phyloP scores from a whole-genome alignment of 1,284 basidiomycete species.

The Malassezia obtusa region DNA sequence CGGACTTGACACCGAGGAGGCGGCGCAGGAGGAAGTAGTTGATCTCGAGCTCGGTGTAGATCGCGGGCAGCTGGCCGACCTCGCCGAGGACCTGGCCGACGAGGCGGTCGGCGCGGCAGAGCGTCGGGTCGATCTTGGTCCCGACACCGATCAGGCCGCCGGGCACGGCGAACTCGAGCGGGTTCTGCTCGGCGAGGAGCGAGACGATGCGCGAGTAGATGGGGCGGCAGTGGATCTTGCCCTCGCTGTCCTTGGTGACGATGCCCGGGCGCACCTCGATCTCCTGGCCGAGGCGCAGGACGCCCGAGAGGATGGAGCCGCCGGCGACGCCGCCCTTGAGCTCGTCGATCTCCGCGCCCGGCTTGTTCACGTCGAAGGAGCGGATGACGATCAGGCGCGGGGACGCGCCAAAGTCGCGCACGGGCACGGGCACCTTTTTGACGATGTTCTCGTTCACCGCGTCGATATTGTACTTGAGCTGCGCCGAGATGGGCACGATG shows the following conservation, averaged over 20 bases:
- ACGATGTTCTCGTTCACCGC: conserved; percentile 99
- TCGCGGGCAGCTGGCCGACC: conserved; percentile 82
- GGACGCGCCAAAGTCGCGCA: conserved; percentile 81
- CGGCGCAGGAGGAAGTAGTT: conserved; percentile 59
- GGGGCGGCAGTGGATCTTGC: conserved; percentile 81
- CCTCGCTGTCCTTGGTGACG: conserved; percentile 86
- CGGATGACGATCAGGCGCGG: conserved; percentile 94
- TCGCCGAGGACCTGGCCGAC: conserved; percentile 92
- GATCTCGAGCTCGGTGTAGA: conserved; percentile 86
- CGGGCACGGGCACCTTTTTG: conserved; percentile 85
- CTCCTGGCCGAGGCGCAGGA: conserved; percentile 78
- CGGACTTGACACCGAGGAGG: conserved; percentile 91
- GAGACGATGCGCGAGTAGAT: conserved; percentile 86
- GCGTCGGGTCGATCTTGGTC: conserved; percentile 87
- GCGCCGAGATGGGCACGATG: conserved; percentile 95
- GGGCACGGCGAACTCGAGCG: conserved; percentile 87
- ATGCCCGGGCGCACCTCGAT: conserved; percentile 96
- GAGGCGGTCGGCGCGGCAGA: conserved; percentile 90
- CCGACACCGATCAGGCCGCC: conserved; percentile 97
- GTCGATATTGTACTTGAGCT: conserved; percentile 97
- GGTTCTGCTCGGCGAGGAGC: conserved; percentile 86
- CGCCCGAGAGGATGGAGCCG: conserved; percentile 86
- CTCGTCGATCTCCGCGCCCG: conserved; percentile 90
- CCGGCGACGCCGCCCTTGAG: conserved; percentile 96
- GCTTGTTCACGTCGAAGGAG: conserved; percentile 99